Conservation (phyloP, 2,329 filamentous ascomycete genomes). For the Alternaria sp. region DNA sequence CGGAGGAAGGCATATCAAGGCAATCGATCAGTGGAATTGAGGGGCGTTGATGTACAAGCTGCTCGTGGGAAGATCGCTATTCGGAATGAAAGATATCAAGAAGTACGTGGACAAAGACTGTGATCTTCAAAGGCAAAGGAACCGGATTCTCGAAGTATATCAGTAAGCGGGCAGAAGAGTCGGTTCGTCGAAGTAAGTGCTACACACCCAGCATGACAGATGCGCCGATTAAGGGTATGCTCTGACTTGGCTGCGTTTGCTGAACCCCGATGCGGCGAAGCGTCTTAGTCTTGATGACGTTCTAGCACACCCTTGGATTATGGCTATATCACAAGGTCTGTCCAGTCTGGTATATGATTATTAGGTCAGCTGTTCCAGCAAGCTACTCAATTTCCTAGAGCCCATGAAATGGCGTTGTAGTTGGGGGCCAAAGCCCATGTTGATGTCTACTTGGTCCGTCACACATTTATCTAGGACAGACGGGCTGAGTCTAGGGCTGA, state of each 20-base stretch:
- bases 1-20: constrained; percentile 88
- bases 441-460: neutral
- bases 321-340: constrained; percentile 65
- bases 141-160: constrained; percentile 89
- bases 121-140: constrained; percentile 72
- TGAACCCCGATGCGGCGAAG: constrained; percentile 79
- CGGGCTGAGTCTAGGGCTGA: neutral
- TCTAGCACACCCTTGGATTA: constrained; percentile 88
- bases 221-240: neutral
- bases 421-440: constrained; percentile 5
- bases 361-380: constrained; percentile 10
- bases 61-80: constrained; percentile 88
- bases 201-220: neutral
- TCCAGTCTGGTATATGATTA: constrained; percentile 4
- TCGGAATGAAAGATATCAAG: constrained; percentile 84
- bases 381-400: neutral
- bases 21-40: constrained; percentile 91
- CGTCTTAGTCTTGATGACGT: constrained; percentile 85
- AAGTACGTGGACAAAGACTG: constrained; percentile 84
- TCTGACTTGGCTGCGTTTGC: constrained; percentile 18
- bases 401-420: neutral
- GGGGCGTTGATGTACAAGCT: constrained; percentile 97
- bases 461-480: neutral
- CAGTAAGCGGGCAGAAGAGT: constrained; percentile 82
- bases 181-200: constrained; percentile 64